These are phyloP conservation scores for Cladosporium sp. DNA, from an alignment of 2,329 filamentous ascomycete genomes.

Conservation along the genomic window DNA sequence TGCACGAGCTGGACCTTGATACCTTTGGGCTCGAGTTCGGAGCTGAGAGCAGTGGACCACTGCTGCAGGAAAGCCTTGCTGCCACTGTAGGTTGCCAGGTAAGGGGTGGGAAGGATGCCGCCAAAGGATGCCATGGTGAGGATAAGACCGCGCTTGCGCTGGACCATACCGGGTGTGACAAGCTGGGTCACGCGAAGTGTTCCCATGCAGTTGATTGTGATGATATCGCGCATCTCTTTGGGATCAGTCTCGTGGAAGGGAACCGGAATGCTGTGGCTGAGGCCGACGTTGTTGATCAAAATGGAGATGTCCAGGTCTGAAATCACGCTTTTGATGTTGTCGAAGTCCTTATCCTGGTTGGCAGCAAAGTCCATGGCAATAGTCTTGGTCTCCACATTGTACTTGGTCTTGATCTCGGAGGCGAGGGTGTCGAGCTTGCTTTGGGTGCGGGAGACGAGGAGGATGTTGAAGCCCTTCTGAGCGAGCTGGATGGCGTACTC, in stretches of 20 bases:
- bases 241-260: conserved; percentile 75
- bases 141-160: conserved; percentile 81
- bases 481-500: conserved; percentile 92
- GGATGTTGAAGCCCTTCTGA: conserved; percentile 84
- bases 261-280: conserved; percentile 89
- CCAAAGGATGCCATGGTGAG: conserved; percentile 97
- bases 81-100: conserved; percentile 92
- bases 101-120: conserved; percentile 84
- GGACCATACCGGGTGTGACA: conserved; percentile 77
- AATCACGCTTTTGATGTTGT: conserved; percentile 63
- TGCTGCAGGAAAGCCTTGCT: conserved; percentile 98
- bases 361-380: conserved; percentile 88
- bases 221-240: conserved; percentile 80
- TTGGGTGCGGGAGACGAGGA: conserved; percentile 92
- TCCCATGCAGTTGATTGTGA: conserved; percentile 90
- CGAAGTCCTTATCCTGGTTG: conserved; percentile 77
- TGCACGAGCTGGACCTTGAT: conserved; percentile 89
- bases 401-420: conserved; percentile 67
- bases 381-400: conserved; percentile 68
- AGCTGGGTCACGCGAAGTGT: conserved; percentile 85
- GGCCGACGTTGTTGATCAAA: conserved; percentile 94
- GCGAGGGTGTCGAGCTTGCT: conserved; percentile 81
- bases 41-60: conserved; percentile 82
- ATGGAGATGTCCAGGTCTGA: conserved; percentile 69
- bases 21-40: conserved; percentile 74